Conservation (phyloP, 345 rosid species). For the Linum lewisii region DNA sequence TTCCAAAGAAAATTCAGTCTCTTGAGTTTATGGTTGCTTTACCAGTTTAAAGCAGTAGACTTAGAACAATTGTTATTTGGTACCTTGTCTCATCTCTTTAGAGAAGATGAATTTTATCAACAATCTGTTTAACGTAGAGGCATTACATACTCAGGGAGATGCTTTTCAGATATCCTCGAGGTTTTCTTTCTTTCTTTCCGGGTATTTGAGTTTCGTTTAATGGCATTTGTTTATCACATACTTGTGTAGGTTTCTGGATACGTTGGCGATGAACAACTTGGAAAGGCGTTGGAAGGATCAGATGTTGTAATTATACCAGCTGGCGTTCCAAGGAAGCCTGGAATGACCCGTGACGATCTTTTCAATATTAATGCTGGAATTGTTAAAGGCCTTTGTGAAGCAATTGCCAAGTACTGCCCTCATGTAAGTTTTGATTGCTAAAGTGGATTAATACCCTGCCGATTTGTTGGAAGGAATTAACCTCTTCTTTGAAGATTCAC, state of each 20-base stretch:
- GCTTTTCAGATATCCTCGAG: no score
- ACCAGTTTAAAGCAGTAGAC: neutral
- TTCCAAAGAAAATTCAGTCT: neutral
- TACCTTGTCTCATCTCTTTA: no score
- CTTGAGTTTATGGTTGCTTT: neutral
- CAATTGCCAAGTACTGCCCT: conserved; percentile 83
- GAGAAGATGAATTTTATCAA: no score
- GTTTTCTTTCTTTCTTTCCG: no score
- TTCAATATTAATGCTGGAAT: conserved; percentile 91
- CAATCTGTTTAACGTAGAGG: no score
- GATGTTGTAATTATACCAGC: conserved; percentile 81
- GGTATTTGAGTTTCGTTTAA: neutral
- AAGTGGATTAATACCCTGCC: neutral
- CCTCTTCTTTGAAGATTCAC: no score
- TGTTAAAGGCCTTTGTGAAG: conserved; percentile 53
- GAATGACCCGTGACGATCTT: conserved; percentile 90
- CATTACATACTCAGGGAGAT: no score
- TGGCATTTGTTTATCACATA: neutral
- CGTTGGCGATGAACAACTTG: conserved; percentile 56
- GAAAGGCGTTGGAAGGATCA: conserved; percentile 58
- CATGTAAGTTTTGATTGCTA: conserved; percentile 32
- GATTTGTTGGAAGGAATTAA: neutral
- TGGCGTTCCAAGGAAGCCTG: conserved; percentile 89
- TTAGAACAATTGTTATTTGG: no score
- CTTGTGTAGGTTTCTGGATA: conserved; percentile 47